phyloP scores from a whole-genome alignment of 495 filamentous ascomycete genomes.

The Aspergillus mulundensis region DNA sequence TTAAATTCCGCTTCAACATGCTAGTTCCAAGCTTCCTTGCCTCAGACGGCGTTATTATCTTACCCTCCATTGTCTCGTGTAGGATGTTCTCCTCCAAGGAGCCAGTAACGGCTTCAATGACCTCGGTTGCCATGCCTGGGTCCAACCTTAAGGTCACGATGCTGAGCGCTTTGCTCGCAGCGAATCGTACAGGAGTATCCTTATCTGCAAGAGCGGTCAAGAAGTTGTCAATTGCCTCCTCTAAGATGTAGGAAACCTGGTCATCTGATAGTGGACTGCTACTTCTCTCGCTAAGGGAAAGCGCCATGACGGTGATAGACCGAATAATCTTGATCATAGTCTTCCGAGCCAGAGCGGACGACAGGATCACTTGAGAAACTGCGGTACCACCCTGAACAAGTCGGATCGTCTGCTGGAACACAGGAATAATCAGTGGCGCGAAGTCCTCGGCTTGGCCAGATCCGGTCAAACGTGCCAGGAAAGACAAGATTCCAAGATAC shows the following conservation, averaged over 20 bases:
- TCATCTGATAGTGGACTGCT: constrained; percentile 33
- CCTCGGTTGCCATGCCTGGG: constrained; percentile 71
- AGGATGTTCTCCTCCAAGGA: constrained; percentile 73
- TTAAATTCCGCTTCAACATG: constrained; percentile 54
- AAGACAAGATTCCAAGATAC: constrained; percentile 69
- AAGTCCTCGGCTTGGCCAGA: constrained; percentile 52
- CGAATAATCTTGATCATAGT: constrained; percentile 78
- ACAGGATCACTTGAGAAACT: constrained; percentile 45
- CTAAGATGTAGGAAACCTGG: constrained; percentile 43
- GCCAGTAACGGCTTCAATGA: constrained; percentile 79
- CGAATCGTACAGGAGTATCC: constrained; percentile 83
- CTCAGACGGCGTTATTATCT: constrained; percentile 33
- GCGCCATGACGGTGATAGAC: constrained; percentile 58
- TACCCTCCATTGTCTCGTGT: constrained; percentile 47
- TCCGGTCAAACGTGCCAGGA: constrained; percentile 67
- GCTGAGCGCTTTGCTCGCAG: constrained; percentile 89
- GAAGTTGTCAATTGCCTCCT: constrained; percentile 64
- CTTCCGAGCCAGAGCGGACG: constrained; percentile 74
- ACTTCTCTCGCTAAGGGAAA: constrained; percentile 45
- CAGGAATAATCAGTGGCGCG: constrained; percentile 40
- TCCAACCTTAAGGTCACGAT: constrained; percentile 76
- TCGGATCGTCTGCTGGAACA: constrained; percentile 49
- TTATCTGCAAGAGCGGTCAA: constrained; percentile 70
- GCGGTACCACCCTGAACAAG: constrained; percentile 34
- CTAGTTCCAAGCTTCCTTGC: constrained; percentile 28